Evolutionary conservation across 805 yeast species (phyloP), one percentile per base, ranked within the genome.

Genomic region (Starmerella bacillaris): DNA sequence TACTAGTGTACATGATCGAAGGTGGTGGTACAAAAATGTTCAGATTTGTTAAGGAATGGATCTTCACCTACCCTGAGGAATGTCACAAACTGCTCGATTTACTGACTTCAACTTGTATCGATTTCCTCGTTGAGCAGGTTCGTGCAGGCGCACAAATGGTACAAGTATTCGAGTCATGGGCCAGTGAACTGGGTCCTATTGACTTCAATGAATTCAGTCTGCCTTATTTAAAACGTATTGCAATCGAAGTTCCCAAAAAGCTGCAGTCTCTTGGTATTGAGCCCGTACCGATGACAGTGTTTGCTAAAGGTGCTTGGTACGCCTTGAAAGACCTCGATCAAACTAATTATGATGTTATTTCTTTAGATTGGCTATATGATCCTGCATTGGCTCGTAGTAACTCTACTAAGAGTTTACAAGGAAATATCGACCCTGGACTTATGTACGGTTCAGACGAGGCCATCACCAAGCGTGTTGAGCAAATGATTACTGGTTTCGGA

Each of bases 111-210:
- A 82, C 78, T 20, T 89, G 94, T 37, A 63, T 86, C 26, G 96
- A 86, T 55, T 89, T 86, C 52, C 65, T 89, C 50, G 92, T 93
- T 3, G 78, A 75, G 50, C 98, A 89, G 59, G 94, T 89, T 30
- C 72, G 74, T 46, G 98, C 98, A 2, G 98, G 98, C 47, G 96
- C 96, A 24, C 98, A 89, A 61, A 83, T 89, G 74, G 65, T 89
- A 41, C 98, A 89, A 59, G 83, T 89, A 24, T 89, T 89, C 53
- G 98, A 89, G 54, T 78, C 93, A 24, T 84, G 94, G 93, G 98
- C 94, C 38, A 94, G 96, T 34, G 96, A 89, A 59, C 65, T 89
- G 38, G 89, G 93, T 1, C 92, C 94, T 9, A 61, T 61, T 35
- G 98, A 89, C 51, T 89, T 86, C 58, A 66, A 67, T 42, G 84